These are phyloP conservation scores for Leishmania amazonensis DNA, from an alignment of 208 protist species.

Conservation along the genomic window DNA sequence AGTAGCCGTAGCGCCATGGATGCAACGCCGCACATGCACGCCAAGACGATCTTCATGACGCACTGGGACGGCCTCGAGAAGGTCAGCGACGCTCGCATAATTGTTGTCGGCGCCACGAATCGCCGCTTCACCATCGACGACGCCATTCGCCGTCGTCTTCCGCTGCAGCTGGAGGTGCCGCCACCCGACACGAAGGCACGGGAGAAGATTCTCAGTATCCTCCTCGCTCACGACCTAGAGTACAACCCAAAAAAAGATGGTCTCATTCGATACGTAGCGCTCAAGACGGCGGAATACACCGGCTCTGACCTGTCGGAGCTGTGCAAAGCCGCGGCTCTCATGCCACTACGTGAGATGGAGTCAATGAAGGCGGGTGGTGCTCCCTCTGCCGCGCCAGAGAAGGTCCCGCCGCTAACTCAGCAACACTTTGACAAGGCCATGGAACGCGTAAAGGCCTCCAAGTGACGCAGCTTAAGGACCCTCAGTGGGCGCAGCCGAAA, in stretches of 20 bases:
- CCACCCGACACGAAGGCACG: constrained; percentile 60
- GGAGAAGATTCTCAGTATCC: constrained; percentile 79
- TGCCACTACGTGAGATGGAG: constrained; percentile 72
- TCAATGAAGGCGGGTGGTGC: constrained; percentile 11
- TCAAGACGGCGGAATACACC: constrained; percentile 83
- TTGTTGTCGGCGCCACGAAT: constrained; percentile 93
- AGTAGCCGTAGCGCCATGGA: constrained; percentile 70
- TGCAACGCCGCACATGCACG: constrained; percentile 67
- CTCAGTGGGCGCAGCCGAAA: background rate
- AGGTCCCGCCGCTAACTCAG: constrained; percentile 56
- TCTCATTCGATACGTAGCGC: constrained; percentile 76
- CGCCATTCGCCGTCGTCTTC: constrained; percentile 91
- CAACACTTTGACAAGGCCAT: constrained; percentile 81
- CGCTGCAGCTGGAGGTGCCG: constrained; percentile 82
- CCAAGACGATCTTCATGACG: constrained; percentile 94
- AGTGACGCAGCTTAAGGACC: constrained; percentile 11
- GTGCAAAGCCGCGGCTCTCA: constrained; percentile 86
- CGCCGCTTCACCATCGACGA: constrained; percentile 90
- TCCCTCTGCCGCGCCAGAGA: background rate
- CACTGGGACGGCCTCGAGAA: constrained; percentile 87
- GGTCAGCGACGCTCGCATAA: constrained; percentile 41
- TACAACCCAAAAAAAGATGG: constrained; percentile 47
- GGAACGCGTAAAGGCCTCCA: constrained; percentile 68
- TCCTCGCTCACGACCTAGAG: constrained; percentile 66
- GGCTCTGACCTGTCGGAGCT: constrained; percentile 94